Base-by-base conservation (phyloP, 208 protist species). In the Trypanosoma mega region DNA sequence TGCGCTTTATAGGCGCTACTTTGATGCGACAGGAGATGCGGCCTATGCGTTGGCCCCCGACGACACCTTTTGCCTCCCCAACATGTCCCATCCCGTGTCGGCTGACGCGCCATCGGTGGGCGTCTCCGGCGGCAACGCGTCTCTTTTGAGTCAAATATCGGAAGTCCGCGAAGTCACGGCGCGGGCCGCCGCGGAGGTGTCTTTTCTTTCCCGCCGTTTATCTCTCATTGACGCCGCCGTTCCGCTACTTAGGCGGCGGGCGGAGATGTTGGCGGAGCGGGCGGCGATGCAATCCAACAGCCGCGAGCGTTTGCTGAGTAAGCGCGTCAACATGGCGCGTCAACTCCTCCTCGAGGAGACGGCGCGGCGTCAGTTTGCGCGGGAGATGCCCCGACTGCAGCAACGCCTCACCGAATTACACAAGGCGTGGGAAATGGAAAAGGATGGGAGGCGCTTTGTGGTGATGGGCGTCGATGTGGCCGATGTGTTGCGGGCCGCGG, bases 281-380 rank as follows among this genome's bases (percentile, higher is more conserved):
- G 57, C 70, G 12, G 63, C 79, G 58, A 76, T 75, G 34, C 68
- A 77, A 9, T 73, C 57, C 27, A 57, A 64, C 1, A 81, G 80
- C 36, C 73, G 80, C 36, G 86, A 90, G 59, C 82, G 86, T 1
- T 76, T 93, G 26, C 57, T 93, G 12, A 89, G 74, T 49, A 83
- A 85, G 53, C 83, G 81, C 44, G 63, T 88, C 23, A 93, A 93
- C 74, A 93, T 93, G 86, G 86, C 86, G 30, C 85, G 90, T 59
- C 78, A 89, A 49, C 65, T 93, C 0, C 72, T 93, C 21, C 74
- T 87, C 44, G 86, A 93, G 50, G 82, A 93, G 59, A 79, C 68
- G 44, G 63, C 71, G 23, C 79, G 86, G 7, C 65, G 73, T 20
- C 82, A 80, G 21, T 73, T 85, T 39, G 76, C 73, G 26, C 80